Evolutionary conservation across 106 monocot species (phyloP).

Genomic region (Platanthera guangdongensis): DNA sequence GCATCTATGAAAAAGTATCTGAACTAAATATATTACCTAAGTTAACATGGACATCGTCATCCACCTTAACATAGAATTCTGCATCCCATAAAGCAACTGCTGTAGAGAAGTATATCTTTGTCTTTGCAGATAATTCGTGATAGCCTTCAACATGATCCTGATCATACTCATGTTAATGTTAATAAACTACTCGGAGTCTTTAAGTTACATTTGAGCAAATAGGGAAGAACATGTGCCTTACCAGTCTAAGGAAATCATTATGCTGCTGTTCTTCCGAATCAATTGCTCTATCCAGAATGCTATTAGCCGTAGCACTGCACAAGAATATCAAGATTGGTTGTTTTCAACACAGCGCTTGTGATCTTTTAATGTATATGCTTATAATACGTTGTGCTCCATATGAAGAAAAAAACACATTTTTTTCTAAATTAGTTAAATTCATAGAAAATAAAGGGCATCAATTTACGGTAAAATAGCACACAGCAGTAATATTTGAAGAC

Average conservation of each 20-base stretch:
- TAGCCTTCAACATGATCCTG: conserved; percentile 98
- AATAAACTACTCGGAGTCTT: not conserved
- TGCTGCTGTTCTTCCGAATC: conserved; percentile 87
- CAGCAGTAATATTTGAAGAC: too few species aligned
- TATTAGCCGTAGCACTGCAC: conserved; percentile 80
- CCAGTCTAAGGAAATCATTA: conserved; percentile 96
- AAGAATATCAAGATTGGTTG: not conserved
- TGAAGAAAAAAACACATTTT: too few species aligned
- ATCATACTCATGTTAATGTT: conserved; percentile 1
- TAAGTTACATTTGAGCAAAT: not conserved
- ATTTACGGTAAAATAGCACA: too few species aligned
- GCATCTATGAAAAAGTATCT: not conserved
- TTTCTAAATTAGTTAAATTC: too few species aligned
- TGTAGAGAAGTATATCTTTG: conserved; percentile 88
- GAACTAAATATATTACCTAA: conserved; percentile 33
- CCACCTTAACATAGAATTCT: conserved; percentile 93
- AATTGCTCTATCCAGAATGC: conserved; percentile 88
- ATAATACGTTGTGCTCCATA: too few species aligned
- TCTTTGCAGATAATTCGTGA: conserved; percentile 92
- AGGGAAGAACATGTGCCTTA: conserved; percentile 17
- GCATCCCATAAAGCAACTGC: conserved; percentile 92
- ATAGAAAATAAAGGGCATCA: too few species aligned
- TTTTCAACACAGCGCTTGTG: too few species aligned
- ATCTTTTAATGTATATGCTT: too few species aligned
- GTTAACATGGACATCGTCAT: conserved; percentile 97